Conservation (phyloP, 1,284 basidiomycete genomes). For the Ustilago trichophora region DNA sequence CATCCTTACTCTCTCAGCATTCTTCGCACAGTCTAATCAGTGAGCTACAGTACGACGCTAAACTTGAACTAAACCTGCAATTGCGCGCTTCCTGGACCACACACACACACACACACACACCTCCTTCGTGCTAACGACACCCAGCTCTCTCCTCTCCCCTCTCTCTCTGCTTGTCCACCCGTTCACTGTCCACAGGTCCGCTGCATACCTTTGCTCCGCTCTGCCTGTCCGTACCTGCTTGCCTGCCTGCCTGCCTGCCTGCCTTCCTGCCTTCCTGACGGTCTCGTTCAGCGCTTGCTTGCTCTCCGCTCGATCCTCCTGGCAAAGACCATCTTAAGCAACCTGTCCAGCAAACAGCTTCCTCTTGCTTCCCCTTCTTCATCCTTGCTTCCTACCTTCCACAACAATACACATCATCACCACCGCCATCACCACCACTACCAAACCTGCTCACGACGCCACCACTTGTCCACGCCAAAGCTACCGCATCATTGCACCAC, state of each 20-base stretch:
- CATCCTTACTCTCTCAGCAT: conserved; percentile 1
- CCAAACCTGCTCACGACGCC: no score
- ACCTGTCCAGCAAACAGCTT: background rate
- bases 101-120: no score
- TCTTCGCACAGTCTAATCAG: no score
- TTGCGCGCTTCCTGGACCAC: no score
- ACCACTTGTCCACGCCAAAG: background rate
- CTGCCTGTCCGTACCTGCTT: background rate
- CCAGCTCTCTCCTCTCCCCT: conserved; percentile 3
- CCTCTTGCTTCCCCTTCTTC: conserved; percentile 1
- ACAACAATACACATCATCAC: background rate
- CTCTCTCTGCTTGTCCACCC: no score
- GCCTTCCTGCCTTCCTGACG: background rate
- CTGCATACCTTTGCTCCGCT: conserved; percentile 2
- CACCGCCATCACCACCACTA: background rate
- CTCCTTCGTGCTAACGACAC: conserved; percentile 3
- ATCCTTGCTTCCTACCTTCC: background rate
- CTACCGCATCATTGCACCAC: no score
- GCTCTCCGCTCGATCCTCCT: conserved; percentile 4
- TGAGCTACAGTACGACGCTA: no score
- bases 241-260: background rate
- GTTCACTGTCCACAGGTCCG: no score
- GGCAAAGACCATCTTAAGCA: conserved; percentile 2
- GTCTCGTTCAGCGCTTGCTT: no score
- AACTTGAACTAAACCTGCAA: no score